Conservation (phyloP, 148 eudicot species). For the Fagopyrum homotropicum region DNA sequence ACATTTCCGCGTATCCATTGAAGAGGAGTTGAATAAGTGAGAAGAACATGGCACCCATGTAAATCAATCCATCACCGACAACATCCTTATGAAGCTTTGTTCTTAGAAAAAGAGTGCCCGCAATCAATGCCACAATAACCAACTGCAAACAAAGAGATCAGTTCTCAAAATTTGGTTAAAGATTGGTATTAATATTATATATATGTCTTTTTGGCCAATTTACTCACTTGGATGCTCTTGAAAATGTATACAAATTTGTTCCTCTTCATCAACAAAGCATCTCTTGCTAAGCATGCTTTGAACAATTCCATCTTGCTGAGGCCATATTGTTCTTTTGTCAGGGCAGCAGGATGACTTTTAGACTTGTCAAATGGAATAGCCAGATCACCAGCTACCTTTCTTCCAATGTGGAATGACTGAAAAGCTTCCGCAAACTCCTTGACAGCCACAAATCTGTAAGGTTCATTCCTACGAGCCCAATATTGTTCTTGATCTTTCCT, state of each 20-base stretch:
- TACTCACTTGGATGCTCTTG: conserved; percentile 23
- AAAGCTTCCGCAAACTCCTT: conserved; percentile 17
- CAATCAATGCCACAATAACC: conserved; percentile 9
- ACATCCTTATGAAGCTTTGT: conserved; percentile 24
- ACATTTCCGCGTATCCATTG: conserved; percentile 27
- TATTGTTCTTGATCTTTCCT: conserved; percentile 44
- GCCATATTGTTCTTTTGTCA: conserved; percentile 28
- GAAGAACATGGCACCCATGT: conserved; percentile 25
- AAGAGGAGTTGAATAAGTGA: conserved; percentile 17
- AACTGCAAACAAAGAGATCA: conserved; percentile 17
- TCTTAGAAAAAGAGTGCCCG: conserved; percentile 27
- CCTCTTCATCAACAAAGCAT: conserved; percentile 33
- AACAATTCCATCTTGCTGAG: conserved; percentile 27
- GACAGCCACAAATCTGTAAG: conserved; percentile 14
- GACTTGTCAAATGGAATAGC: conserved; percentile 32
- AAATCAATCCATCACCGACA: conserved; percentile 14
- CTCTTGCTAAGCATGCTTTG: conserved; percentile 33
- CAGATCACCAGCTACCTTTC: conserved; percentile 24
- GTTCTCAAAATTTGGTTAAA: no score
- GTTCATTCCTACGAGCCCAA: conserved; percentile 19
- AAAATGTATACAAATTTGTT: conserved; percentile 31
- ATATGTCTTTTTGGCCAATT: not conserved
- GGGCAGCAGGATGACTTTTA: conserved; percentile 39
- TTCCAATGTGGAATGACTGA: conserved; percentile 21
- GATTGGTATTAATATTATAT: no score